Evolutionary conservation across 2,329 filamentous ascomycete species (phyloP), one percentile per base, ranked within the genome.

Genomic region (Penicillium sp.): DNA sequence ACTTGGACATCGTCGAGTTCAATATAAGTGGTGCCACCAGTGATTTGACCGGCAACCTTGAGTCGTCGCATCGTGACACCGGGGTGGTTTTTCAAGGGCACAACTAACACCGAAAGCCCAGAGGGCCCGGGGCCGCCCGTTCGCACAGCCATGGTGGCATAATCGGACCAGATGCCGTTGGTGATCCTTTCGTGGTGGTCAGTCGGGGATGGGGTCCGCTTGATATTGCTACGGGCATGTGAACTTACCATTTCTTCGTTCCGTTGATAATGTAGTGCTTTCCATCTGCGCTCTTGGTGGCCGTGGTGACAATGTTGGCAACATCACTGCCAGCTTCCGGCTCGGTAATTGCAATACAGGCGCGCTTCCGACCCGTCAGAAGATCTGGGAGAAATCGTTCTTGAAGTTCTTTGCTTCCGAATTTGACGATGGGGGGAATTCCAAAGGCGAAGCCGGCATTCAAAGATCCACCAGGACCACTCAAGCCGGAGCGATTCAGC

Each of bases 311-410:
- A 54, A 89, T 85, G 58, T 84, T 85, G 5, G 84, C 83, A 1
- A 90, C 86, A 62, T 90, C 86, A 45, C 78, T 83, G 0, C 86
- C 86, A 0, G 85, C 85, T 45, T 81, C 81, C 0, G 86, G 86
- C 63, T 90, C 86, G 0, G 86, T 90, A 58, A 90, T 88, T 8
- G 86, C 86, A 55, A 90, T 88, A 60, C 86, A 90, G 11, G 76
- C 75, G 37, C 85, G 74, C 68, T 83, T 87, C 61, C 76, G 77
- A 5, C 84, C 83, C 0, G 76, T 78, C 9, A 90, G 71, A 0
- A 89, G 72, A 43, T 86, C 83, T 0, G 85, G 85, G 6, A 90
- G 70, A 54, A 85, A 83, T 8, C 76, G 73, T 54, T 84, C 80
- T 65, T 88, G 82, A 26, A 89, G 69, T 55, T 78, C 65, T 46